phyloP scores from a whole-genome alignment of 192 early-diverging fungal species.

The Umbelopsis sp. region DNA sequence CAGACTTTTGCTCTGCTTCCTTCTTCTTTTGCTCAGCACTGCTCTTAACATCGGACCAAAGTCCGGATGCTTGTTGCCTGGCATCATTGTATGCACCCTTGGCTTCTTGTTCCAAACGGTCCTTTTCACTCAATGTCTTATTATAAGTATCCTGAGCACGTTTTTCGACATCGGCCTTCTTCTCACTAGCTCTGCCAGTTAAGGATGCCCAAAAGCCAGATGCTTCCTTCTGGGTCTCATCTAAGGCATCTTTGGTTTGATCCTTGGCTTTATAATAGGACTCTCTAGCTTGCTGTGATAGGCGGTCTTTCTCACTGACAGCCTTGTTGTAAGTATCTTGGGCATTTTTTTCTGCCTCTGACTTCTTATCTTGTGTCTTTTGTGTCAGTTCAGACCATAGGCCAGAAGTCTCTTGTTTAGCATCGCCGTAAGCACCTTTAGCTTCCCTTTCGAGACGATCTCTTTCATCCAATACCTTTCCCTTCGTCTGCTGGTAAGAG shows the following conservation, averaged over 20 bases:
- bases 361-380: not conserved
- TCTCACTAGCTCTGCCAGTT: slow-evolving; percentile 10
- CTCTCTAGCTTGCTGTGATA: not conserved
- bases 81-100: not conserved
- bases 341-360: not conserved
- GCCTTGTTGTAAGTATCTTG: not conserved
- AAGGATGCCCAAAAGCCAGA: not conserved
- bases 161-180: slow-evolving; percentile 6
- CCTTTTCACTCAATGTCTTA: not conserved
- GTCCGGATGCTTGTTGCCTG: slow-evolving; percentile 1
- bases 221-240: slow-evolving; percentile 5
- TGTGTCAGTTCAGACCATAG: not conserved
- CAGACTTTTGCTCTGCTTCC: not conserved
- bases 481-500: not conserved
- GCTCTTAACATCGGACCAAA: not conserved
- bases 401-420: not conserved
- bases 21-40: not conserved
- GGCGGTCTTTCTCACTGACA: too few species aligned
- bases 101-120: not conserved
- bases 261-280: not conserved
- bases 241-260: not conserved
- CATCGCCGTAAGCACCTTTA: not conserved
- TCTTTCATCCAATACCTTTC: not conserved
- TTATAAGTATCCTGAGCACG: not conserved
- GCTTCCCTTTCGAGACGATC: not conserved